phyloP scores from a whole-genome alignment of 495 filamentous ascomycete species.

The Penicillium nucicola region DNA sequence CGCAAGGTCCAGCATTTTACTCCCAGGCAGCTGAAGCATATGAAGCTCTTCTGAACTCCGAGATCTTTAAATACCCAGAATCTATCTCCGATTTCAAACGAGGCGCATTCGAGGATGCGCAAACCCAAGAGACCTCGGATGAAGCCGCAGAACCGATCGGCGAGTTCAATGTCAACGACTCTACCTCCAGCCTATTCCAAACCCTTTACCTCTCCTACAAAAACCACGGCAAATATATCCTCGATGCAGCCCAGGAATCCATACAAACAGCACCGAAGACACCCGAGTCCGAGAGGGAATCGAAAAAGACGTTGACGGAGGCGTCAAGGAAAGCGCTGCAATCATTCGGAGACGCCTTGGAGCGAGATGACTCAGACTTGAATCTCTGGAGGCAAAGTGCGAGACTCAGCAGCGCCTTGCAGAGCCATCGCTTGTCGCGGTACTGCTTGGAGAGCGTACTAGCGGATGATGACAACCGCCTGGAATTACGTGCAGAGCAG shows the following conservation, averaged over 20 bases:
- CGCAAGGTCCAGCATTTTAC: conserved; percentile 75
- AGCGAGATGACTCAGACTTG: conserved; percentile 86
- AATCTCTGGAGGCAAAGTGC: conserved; percentile 91
- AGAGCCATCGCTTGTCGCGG: conserved; percentile 71
- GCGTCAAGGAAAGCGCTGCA: conserved; percentile 43
- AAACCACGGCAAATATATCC: conserved; percentile 84
- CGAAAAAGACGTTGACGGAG: conserved; percentile 24
- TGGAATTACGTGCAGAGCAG: conserved; percentile 68
- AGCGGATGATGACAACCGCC: conserved; percentile 73
- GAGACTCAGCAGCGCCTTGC: conserved; percentile 69
- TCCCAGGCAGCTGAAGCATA: conserved; percentile 80
- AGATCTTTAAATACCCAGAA: conserved; percentile 90
- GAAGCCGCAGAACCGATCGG: conserved; percentile 43
- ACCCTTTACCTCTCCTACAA: conserved; percentile 92
- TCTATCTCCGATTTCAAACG: conserved; percentile 74
- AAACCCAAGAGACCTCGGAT: conserved; percentile 39
- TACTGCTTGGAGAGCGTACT: conserved; percentile 91
- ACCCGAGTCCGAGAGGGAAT: conserved; percentile 34
- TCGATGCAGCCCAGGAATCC: conserved; percentile 65
- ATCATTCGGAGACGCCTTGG: conserved; percentile 72
- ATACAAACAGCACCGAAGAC: conserved; percentile 24
- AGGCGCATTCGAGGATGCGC: conserved; percentile 58
- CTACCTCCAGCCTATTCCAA: conserved; percentile 75
- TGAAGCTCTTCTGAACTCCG: conserved; percentile 77
- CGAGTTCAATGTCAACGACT: conserved; percentile 53